phyloP scores from a whole-genome alignment of 208 protist genomes.

The Angomonas deanei region DNA sequence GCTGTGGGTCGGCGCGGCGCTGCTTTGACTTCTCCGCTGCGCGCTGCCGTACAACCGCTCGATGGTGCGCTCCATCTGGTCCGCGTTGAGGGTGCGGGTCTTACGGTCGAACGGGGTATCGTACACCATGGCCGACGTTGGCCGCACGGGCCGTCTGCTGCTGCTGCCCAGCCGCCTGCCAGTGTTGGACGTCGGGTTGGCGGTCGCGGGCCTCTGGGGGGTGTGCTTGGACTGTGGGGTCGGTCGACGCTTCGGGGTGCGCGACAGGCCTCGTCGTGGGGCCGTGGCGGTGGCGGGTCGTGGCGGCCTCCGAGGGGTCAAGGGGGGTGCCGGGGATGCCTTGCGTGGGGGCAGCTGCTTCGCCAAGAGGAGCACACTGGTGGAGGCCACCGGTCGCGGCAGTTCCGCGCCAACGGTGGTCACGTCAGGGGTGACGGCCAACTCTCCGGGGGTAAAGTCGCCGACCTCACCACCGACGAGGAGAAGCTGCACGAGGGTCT shows the following conservation, averaged over 20 bases:
- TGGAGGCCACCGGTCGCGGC: not conserved
- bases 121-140: not conserved
- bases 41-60: not conserved
- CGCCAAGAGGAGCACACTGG: constrained; percentile 3
- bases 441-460: not conserved
- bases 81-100: not conserved
- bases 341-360: not conserved
- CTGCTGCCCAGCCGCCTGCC: not conserved
- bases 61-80: constrained; percentile 1
- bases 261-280: not conserved
- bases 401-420: not conserved
- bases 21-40: not conserved
- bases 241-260: no score
- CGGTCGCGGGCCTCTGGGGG: not conserved
- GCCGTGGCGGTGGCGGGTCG: not conserved
- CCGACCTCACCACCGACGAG: constrained; percentile 11
- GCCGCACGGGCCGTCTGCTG: not conserved
- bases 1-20: not conserved
- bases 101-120: not conserved
- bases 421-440: not conserved
- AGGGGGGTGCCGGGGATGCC: not conserved
- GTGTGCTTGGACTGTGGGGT: not conserved
- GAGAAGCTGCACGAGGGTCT: constrained; percentile 4
- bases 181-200: not conserved
- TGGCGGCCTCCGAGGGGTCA: not conserved